Evolutionary conservation across 2,329 filamentous ascomycete genomes (phyloP).

Genomic region (Cercospora berteroae): DNA sequence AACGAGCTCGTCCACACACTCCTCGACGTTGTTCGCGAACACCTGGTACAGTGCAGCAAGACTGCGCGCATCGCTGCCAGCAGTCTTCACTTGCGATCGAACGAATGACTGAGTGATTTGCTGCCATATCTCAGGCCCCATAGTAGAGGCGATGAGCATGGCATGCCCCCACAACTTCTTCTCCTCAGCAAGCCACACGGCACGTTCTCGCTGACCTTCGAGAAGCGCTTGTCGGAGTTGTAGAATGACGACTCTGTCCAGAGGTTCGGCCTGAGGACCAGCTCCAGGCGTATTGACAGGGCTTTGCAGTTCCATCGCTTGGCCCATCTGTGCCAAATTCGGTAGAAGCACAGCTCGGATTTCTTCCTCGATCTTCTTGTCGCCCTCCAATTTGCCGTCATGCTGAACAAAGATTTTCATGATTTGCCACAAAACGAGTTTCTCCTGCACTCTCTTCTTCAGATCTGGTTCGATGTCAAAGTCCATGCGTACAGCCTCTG

Average conservation of each 20-base stretch:
- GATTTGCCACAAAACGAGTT: conserved; percentile 82
- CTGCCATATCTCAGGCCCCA: conserved; percentile 74
- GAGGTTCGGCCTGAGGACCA: conserved; percentile 57
- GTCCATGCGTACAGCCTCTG: conserved; percentile 49
- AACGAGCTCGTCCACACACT: conserved; percentile 93
- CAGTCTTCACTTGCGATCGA: conserved; percentile 86
- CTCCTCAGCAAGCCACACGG: conserved; percentile 90
- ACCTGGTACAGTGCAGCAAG: conserved; percentile 90
- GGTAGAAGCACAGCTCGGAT: conserved; percentile 73
- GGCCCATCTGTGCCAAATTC: conserved; percentile 41
- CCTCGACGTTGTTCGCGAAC: conserved; percentile 88
- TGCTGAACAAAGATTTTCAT: conserved; percentile 78
- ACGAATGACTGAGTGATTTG: conserved; percentile 95
- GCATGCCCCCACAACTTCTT: conserved; percentile 95
- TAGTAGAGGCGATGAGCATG: conserved; percentile 81
- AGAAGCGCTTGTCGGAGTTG: conserved; percentile 71
- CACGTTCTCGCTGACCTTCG: conserved; percentile 80
- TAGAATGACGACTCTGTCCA: conserved; percentile 68
- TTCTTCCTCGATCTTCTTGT: conserved; percentile 66
- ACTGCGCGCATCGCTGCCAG: conserved; percentile 75
- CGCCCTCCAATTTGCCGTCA: conserved; percentile 78
- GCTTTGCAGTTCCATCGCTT: conserved; percentile 39
- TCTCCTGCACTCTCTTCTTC: conserved; percentile 74
- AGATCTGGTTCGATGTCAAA: conserved; percentile 55
- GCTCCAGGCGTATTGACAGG: conserved; percentile 23